Evolutionary conservation across 495 filamentous ascomycete genomes (phyloP), one percentile per base, ranked within the genome.

Genomic region (Podospora sp.): DNA sequence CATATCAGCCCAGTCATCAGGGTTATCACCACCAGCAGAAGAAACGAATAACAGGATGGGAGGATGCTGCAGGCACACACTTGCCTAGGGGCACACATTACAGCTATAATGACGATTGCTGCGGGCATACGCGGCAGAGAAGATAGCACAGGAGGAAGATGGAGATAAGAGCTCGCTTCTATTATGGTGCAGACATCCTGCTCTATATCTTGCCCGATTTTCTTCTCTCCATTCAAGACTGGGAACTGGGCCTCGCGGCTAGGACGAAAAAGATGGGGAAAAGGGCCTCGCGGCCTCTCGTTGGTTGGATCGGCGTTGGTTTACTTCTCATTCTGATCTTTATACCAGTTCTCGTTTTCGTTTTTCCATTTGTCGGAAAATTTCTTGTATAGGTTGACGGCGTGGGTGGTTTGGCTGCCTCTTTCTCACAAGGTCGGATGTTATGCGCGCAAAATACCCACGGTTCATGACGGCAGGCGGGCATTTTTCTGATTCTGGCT

Each of bases 221-320:
- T 68, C 7, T 12, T 60, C 46, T 40, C 20, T 55, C 21, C 33
- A n/a, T 69, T 68, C 65, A 76, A 77, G 72, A 77, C 76, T 55
- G n/a, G 62, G 70, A 76, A 72, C 68, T 73, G 71, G 73, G 80
- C 81, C 80, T 81, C 81, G 73, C 81, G 79, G 80, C 78, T 79
- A 74, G 69, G 67, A 68, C 72, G 71, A 70, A 70, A 69, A 81
- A 75, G 76, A 79, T 68, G 73, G 74, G 68, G 20, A 63, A 67
- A 66, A 74, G 27, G 73, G 82, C 82, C 82, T 83, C 81, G 73
- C 82, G 82, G 81, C 81, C 78, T 40, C 58, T 75, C 53, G 66
- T 49, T 35, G 69, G 53, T 49, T 55, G 59, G 56, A 16, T 67
- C 59, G 67, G 70, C 65, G 65, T 75, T 70, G 64, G 52, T 57